These are phyloP conservation scores for Kazachstania kunashirensis DNA, from an alignment of 805 yeast genomes.

Conservation along the genomic window DNA sequence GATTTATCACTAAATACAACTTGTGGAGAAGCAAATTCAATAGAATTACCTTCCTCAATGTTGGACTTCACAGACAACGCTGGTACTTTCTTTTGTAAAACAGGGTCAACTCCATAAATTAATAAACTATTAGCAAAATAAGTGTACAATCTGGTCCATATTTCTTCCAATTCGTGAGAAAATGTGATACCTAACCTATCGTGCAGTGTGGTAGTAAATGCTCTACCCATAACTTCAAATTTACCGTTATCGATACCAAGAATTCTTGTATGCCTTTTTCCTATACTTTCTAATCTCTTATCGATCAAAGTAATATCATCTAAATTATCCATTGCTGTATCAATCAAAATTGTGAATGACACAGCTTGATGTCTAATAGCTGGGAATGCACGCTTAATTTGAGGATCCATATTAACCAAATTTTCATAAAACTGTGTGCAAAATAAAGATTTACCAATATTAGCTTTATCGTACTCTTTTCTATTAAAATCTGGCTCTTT, in stretches of 20 bases:
- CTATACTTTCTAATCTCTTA: slow-evolving; percentile 51
- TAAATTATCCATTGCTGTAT: slow-evolving; percentile 54
- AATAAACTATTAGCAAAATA: slow-evolving; percentile 59
- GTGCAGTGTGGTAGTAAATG: slow-evolving; percentile 55
- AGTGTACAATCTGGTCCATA: slow-evolving; percentile 63
- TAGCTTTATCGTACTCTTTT: not conserved
- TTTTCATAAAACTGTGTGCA: slow-evolving; percentile 72
- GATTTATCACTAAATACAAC: too few relatives aligned
- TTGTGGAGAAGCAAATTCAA: too few relatives aligned
- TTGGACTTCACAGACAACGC: too few relatives aligned
- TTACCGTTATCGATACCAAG: slow-evolving; percentile 61
- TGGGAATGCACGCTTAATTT: slow-evolving; percentile 57
- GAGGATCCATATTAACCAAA: slow-evolving; percentile 49
- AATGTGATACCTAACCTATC: slow-evolving; percentile 49
- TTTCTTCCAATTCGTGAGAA: slow-evolving; percentile 50
- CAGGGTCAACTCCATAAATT: slow-evolving; percentile 38
- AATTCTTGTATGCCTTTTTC: slow-evolving; percentile 67
- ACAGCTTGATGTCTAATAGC: slow-evolving; percentile 70
- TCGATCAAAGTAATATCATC: slow-evolving; percentile 51
- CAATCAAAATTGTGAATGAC: slow-evolving; percentile 69
- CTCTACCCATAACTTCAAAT: slow-evolving; percentile 66
- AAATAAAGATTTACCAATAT: slow-evolving; percentile 45
- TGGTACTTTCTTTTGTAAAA: too few relatives aligned
- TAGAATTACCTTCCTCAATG: too few relatives aligned
- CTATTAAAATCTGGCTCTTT: not conserved